A percentile compares a stretch with the other conserved stretches of the same genome.
Evolutionary conservation across 768 basidiomycete genomes (phyloP).

Genomic region (Leucosporidium yakuticum): DNA sequence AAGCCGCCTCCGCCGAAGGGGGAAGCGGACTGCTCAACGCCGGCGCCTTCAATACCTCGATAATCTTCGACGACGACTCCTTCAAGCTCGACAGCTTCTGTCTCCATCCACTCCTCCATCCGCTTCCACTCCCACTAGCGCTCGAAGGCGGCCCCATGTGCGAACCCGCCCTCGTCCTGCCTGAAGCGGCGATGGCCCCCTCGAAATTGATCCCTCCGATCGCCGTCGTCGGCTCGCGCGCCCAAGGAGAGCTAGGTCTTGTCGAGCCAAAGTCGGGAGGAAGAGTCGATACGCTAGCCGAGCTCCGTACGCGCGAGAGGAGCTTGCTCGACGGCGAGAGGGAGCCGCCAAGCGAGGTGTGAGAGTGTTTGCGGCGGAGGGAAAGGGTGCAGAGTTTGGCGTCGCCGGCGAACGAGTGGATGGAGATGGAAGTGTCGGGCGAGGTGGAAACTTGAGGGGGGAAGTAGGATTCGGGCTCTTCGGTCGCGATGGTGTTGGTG

Average conservation of each 20-base stretch:
- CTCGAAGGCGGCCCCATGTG: background rate
- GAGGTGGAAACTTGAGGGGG: no score
- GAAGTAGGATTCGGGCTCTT: no score
- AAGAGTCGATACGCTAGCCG: constrained; percentile 2
- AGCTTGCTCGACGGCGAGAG: background rate
- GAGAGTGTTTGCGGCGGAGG: background rate
- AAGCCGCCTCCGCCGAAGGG: background rate
- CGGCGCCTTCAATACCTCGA: background rate
- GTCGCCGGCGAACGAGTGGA: no score
- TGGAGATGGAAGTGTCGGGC: no score
- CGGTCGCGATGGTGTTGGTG: no score
- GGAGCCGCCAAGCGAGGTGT: background rate
- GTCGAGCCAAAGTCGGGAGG: constrained; percentile 4
- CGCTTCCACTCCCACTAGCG: background rate
- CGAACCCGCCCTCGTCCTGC: no score
- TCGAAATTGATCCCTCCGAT: no score
- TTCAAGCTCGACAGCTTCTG: background rate
- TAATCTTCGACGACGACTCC: background rate
- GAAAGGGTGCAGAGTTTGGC: background rate
- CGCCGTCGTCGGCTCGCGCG: background rate
- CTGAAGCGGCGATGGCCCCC: background rate
- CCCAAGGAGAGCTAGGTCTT: background rate
- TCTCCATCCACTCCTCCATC: background rate
- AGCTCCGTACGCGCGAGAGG: background rate
- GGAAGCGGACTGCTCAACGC: background rate